These are phyloP conservation scores for Nematodospora valgi DNA, from an alignment of 805 yeast species.

Conservation along the genomic window DNA sequence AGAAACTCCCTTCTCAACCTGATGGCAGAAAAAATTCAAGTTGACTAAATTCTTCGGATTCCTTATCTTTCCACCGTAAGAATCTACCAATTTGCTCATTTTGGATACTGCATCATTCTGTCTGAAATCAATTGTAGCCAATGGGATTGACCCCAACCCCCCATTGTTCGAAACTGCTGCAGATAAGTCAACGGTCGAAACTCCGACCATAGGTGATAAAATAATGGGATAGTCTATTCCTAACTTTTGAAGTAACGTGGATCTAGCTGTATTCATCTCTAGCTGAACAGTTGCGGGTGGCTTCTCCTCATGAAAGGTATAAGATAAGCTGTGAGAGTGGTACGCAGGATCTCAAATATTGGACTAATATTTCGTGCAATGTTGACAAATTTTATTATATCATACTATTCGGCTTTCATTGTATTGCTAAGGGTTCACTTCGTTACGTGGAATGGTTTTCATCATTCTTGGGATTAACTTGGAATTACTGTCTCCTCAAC, in stretches of 20 bases:
- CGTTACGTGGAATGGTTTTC: no score
- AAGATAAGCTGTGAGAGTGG: no score
- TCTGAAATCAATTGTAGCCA: slow-evolving; percentile 29
- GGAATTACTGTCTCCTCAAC: no score
- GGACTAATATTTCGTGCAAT: no score
- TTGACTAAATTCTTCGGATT: slow-evolving; percentile 26
- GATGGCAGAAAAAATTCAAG: slow-evolving; percentile 48
- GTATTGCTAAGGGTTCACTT: no score
- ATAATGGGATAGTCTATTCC: slow-evolving; percentile 42
- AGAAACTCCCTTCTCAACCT: slow-evolving; percentile 18
- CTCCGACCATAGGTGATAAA: slow-evolving; percentile 64
- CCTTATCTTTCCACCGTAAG: slow-evolving; percentile 3
- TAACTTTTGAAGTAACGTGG: slow-evolving; percentile 12
- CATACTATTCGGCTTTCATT: no score
- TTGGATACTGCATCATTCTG: slow-evolving; percentile 8
- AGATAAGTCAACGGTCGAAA: slow-evolving; percentile 44
- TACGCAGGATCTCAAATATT: no score
- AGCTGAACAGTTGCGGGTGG: no score
- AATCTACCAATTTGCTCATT: slow-evolving; percentile 14
- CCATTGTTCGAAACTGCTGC: slow-evolving; percentile 41
- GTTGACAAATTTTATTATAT: no score
- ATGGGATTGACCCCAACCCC: slow-evolving; percentile 49
- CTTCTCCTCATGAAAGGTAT: no score
- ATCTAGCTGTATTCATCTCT: background rate
- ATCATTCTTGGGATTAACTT: no score